Evolutionary conservation across 495 filamentous ascomycete species (phyloP), one percentile per base, ranked within the genome.

Genomic region (Trypethelium eluteriae): DNA sequence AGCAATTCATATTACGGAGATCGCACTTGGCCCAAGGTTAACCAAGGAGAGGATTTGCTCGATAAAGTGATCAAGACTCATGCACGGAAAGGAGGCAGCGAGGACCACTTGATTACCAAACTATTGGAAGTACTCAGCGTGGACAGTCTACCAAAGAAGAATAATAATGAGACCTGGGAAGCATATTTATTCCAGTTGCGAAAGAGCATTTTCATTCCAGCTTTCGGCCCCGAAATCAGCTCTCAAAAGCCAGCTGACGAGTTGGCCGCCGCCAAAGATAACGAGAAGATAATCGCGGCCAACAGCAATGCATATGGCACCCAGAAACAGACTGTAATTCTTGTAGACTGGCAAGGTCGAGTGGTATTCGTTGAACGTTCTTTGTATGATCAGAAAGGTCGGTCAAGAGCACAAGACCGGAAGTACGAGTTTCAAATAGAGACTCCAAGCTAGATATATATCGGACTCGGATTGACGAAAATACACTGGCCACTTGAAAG

Each of bases 301-400:
- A 65, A 70, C 36, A 76, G 68, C 46, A 71, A 76, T 44, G 65
- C 65, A 11, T 98, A 98, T 77, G 94, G 94, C n/a, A 98, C 94
- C 1, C 91, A 96, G 75, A 86, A 91, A 69, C 93, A 98, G 80
- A 96, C 91, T 0, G 79, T 98, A 12, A 79, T 98, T 35, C 80
- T 98, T 18, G 87, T 96, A 36, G 85, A 86, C 68, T 83, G 82
- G 73, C 79, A 87, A 25, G 93, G 93, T 14, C 84, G 86, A 62
- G 85, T 95, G 50, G 87, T 85, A 12, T 97, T 90, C 72, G 82
- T 87, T 66, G 94, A 98, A 77, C 84, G 95, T 64, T 89, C 91
- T 35, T 79, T 98, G 49, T 95, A 83, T 76, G 91, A 93, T 74
- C 75, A 79, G 4, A 72, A 88, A 39, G 89, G 83, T 3, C 82